Percentiles rank a stretch among this genome's conserved stretches.
These are phyloP conservation scores for Monilinia fructicola DNA, from an alignment of 2,329 filamentous ascomycete genomes.

Conservation along the genomic window DNA sequence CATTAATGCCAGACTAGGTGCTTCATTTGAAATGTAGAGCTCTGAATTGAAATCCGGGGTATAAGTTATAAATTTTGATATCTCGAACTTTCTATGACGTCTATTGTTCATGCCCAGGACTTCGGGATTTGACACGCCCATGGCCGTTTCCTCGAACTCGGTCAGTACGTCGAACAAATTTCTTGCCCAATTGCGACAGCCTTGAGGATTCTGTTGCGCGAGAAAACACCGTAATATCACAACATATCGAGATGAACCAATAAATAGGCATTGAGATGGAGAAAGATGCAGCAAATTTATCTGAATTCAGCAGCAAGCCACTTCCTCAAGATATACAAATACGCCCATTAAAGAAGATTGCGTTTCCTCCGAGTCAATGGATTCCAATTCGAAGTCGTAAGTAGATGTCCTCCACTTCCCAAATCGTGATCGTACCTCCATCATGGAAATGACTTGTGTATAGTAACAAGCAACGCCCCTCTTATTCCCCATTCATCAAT, in stretches of 20 bases:
- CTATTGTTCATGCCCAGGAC: not conserved
- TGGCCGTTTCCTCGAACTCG: not conserved
- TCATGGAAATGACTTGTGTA: conserved; percentile 16
- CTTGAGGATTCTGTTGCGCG: not conserved
- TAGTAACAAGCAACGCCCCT: conserved; percentile 34
- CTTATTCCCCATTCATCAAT: conserved; percentile 34
- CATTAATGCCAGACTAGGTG: not conserved
- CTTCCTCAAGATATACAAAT: conserved; percentile 36
- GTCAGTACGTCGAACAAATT: not conserved
- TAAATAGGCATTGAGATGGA: conserved; percentile 20
- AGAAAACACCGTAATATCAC: conserved; percentile 13
- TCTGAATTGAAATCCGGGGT: not conserved
- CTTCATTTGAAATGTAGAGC: not conserved
- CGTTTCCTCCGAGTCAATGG: conserved; percentile 38
- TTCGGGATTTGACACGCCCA: not conserved
- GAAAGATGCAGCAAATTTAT: conserved; percentile 26
- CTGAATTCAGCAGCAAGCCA: conserved; percentile 23
- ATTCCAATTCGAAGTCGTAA: conserved; percentile 33
- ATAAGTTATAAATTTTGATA: not conserved
- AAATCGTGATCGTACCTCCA: conserved; percentile 23
- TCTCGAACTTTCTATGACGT: not conserved
- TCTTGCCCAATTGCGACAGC: not conserved
- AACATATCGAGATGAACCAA: conserved; percentile 11
- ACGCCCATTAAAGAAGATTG: conserved; percentile 38
- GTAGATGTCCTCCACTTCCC: conserved; percentile 32